Conservation (phyloP, 2,329 filamentous ascomycete species). For the Tolypocladium tundrense region DNA sequence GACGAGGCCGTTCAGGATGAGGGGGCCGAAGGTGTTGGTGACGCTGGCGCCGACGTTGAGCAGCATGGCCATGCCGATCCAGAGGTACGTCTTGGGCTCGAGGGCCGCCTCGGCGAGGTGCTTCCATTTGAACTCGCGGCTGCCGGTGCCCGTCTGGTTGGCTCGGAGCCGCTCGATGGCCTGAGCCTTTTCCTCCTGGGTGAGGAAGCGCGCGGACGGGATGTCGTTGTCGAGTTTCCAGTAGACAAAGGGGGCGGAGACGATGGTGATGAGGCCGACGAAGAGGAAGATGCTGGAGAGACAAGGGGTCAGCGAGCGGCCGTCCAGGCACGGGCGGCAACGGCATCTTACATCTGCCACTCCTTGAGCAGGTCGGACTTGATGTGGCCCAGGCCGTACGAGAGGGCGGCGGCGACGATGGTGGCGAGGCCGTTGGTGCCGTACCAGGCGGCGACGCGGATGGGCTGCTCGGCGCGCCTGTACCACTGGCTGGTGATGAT, state of each 20-base stretch:
- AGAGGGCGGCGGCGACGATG: slow-evolving; percentile 44
- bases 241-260: slow-evolving; percentile 47
- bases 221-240: slow-evolving; percentile 51
- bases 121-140: slow-evolving; percentile 55
- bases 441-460: slow-evolving; percentile 58
- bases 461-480: slow-evolving; percentile 44
- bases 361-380: slow-evolving; percentile 12
- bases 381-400: slow-evolving; percentile 48
- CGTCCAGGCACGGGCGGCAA: background rate
- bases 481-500: slow-evolving; percentile 40
- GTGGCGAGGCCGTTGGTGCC: slow-evolving; percentile 48
- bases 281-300: slow-evolving; percentile 40
- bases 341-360: slow-evolving; percentile 12
- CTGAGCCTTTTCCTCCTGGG: slow-evolving; percentile 53
- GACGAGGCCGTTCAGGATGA: slow-evolving; percentile 51
- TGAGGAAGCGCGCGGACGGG: slow-evolving; percentile 45
- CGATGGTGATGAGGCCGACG: slow-evolving; percentile 49
- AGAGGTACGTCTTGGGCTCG: slow-evolving; percentile 47
- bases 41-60: slow-evolving; percentile 56
- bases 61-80: slow-evolving; percentile 48
- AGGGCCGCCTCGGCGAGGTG: slow-evolving; percentile 46
- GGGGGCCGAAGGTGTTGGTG: slow-evolving; percentile 53
- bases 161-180: slow-evolving; percentile 61
- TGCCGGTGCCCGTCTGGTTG: slow-evolving; percentile 68
- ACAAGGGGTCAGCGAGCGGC: background rate